These are phyloP conservation scores for Paramecium caudatum DNA, from an alignment of 73 alveolate species.

Conservation along the genomic window DNA sequence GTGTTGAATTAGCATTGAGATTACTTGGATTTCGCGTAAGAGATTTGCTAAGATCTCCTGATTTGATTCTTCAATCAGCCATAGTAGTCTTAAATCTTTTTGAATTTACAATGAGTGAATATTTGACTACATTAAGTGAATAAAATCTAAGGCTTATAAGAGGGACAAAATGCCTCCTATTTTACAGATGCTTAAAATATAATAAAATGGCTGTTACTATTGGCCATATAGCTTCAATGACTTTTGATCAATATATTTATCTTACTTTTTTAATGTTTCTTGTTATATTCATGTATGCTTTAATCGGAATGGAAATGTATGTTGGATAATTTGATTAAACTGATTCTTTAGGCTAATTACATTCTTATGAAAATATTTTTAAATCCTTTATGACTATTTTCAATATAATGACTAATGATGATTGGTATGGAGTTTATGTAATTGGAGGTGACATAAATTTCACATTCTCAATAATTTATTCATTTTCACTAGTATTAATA, in stretches of 20 bases:
- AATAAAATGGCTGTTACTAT: conserved; percentile 45
- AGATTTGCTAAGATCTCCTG: background rate
- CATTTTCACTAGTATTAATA: background rate
- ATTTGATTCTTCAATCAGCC: conserved; percentile 8
- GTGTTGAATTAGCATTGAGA: conserved; percentile 1
- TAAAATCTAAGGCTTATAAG: conserved; percentile 6
- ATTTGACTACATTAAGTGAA: background rate
- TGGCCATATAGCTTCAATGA: conserved; percentile 41
- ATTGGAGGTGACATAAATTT: conserved; percentile 13
- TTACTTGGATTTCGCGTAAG: background rate
- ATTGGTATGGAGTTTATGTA: conserved; percentile 64
- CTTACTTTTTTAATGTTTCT: background rate
- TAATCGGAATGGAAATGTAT: conserved; percentile 55
- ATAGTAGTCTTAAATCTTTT: conserved; percentile 10
- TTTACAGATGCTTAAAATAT: conserved; percentile 50
- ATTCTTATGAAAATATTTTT: conserved; percentile 50
- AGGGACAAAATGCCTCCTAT: conserved; percentile 46
- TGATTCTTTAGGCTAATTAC: conserved; percentile 27
- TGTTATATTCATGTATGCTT: conserved; percentile 26
- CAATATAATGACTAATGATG: conserved; percentile 63
- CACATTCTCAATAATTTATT: conserved; percentile 5
- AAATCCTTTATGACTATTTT: conserved; percentile 60
- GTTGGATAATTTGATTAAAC: conserved; percentile 8
- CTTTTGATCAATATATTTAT: conserved; percentile 50
- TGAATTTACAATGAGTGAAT: conserved; percentile 20